phyloP scores from a whole-genome alignment of 805 yeast species.

The Ogataea zsoltii region DNA sequence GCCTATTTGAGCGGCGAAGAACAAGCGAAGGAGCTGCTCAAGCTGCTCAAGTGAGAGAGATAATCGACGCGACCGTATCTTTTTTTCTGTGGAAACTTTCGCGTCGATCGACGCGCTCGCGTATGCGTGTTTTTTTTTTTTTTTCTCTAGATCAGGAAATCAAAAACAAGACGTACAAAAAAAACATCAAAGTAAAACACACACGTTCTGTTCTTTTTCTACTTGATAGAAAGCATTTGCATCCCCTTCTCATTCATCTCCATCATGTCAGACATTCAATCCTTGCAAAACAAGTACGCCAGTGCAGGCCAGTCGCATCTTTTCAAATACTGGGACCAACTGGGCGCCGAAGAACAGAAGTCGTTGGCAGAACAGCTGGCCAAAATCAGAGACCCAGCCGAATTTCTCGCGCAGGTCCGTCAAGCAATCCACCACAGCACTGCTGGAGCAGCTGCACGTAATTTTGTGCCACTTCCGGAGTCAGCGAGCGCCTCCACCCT shows the following conservation, averaged over 20 bases:
- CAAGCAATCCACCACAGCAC: slow-evolving; percentile 46
- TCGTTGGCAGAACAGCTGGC: slow-evolving; percentile 43
- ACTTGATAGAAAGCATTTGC: too few species aligned
- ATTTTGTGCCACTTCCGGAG: slow-evolving; percentile 53
- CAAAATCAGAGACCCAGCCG: slow-evolving; percentile 42
- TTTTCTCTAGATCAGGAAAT: slow-evolving; percentile 2
- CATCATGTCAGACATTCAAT: slow-evolving; percentile 5
- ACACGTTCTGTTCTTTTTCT: too few species aligned
- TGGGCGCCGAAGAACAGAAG: slow-evolving; percentile 38
- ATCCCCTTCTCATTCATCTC: too few species aligned
- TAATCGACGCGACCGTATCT: background rate
- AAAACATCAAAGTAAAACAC: background rate
- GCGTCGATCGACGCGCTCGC: slow-evolving; percentile 1
- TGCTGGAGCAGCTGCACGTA: slow-evolving; percentile 20
- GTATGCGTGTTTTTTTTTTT: background rate
- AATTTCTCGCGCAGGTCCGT: slow-evolving; percentile 41
- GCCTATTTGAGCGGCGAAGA: slow-evolving; percentile 52
- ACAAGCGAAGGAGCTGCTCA: slow-evolving; percentile 36
- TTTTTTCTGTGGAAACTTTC: background rate
- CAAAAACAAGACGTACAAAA: too few species aligned
- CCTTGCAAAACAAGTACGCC: slow-evolving; percentile 30
- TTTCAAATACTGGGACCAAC: slow-evolving; percentile 46
- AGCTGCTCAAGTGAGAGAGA: background rate
- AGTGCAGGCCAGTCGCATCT: slow-evolving; percentile 56
- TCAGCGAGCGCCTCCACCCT: slow-evolving; percentile 53